Evolutionary conservation across 257 asterid genomes (phyloP), one percentile per base, ranked within the genome.

Genomic region (Avicennia marina): DNA sequence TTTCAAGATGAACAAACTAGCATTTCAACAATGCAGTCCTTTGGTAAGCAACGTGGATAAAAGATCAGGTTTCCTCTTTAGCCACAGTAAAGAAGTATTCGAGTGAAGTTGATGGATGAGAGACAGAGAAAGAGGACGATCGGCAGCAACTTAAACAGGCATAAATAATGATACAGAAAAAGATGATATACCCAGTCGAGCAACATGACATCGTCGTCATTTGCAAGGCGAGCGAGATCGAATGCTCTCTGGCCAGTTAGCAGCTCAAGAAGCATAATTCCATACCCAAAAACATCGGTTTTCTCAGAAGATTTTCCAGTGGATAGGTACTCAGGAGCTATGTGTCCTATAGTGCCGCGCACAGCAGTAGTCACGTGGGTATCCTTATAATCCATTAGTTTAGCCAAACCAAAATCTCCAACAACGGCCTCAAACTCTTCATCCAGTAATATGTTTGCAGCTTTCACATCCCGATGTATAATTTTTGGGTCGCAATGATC

Each of bases 341-440:
- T 79, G 73, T 79, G 85, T 44, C 85, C 85, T 31, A 79, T 75
- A 3, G 85, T 79, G 33, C 85, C 85, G 57, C 85, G 81, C 24
- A 79, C 85, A n/a, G 85, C 85, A 9, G 85, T 79, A 6, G 85
- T 79, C 38, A 79, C 86, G 11, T 79, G 86, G 0, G 86, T 75
- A 29, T 79, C 86, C 58, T 75, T 75, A 52, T 79, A 75, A 53
- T 79, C 86, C 86, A 79, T 75, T 29, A 79, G 74, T 45, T 76
- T 79, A 61, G 86, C 86, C 73, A 79, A 58, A 32, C 86, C 86
- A n/a, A 79, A 79, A 64, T 79, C 86, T 49, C 86, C 86, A 4
- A 79, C 86, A 0, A 79, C 86, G 0, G 86, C 86, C 65, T 79
- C 86, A 56, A 79, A 79, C 70, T 72, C 86, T 57, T 79, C 86